A percentile compares a stretch with the other conserved stretches of the same genome.
Conservation (phyloP, 2,329 filamentous ascomycete species). For the Botryosphaeria agaves region DNA sequence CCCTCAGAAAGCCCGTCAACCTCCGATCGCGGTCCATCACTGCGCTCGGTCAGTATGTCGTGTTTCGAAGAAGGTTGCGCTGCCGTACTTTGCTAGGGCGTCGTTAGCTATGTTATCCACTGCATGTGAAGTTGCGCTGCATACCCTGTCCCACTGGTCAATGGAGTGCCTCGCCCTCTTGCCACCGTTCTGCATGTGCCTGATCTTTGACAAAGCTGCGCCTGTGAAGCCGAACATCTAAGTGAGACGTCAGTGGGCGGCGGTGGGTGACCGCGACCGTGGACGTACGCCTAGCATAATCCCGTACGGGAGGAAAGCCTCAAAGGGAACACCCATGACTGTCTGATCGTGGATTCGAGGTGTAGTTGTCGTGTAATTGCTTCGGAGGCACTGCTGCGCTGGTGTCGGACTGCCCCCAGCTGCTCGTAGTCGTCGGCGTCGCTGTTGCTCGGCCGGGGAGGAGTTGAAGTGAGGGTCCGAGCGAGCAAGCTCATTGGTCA, state of each 20-base stretch:
- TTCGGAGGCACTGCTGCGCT: too few species aligned
- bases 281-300: constrained; percentile 41
- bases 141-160: constrained; percentile 48
- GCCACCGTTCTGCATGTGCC: constrained; percentile 43
- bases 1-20: constrained; percentile 42
- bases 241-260: constrained; percentile 2
- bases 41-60: constrained; percentile 13
- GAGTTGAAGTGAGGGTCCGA: too few species aligned
- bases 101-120: constrained; percentile 19
- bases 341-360: too few species aligned
- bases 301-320: constrained; percentile 45
- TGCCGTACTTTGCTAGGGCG: constrained; percentile 34
- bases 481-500: too few species aligned
- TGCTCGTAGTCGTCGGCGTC: too few species aligned
- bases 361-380: too few species aligned
- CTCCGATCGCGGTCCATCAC: constrained; percentile 51
- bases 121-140: constrained; percentile 8
- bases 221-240: constrained; percentile 46
- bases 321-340: constrained; percentile 54
- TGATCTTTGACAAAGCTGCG: constrained; percentile 37
- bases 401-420: too few species aligned
- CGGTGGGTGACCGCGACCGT: background rate
- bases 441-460: too few species aligned
- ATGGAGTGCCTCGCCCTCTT: constrained; percentile 42
- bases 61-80: background rate